Evolutionary conservation across 768 basidiomycete genomes (phyloP).

Genomic region (Mycena maculata): DNA sequence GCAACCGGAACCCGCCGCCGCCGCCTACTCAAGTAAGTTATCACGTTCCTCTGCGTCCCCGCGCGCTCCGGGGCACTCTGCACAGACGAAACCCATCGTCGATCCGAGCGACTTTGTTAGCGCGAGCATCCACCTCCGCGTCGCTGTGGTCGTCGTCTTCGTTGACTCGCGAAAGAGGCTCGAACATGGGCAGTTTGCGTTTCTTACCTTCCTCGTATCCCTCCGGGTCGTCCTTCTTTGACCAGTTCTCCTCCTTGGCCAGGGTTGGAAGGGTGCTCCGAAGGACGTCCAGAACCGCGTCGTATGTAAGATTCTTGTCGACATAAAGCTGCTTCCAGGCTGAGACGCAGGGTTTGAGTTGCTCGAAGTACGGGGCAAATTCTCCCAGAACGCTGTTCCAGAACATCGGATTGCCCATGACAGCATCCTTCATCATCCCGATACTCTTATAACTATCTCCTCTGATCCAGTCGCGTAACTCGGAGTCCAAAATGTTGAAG

Average conservation of each 20-base stretch:
- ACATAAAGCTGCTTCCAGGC: neutral
- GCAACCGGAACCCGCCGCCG: too few relatives aligned
- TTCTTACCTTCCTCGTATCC: slow-evolving; percentile 8
- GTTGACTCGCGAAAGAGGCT: neutral
- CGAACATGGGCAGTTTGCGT: neutral
- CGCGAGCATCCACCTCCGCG: neutral
- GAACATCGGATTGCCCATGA: neutral
- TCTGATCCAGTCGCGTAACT: neutral
- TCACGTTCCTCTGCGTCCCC: neutral
- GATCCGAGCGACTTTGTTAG: neutral
- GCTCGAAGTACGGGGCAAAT: neutral
- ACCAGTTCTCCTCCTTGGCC: neutral
- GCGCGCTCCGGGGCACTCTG: neutral
- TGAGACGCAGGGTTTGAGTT: neutral
- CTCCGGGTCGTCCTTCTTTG: neutral
- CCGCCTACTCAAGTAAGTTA: neutral
- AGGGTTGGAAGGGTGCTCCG: neutral
- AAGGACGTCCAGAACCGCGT: neutral
- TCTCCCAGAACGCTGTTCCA: neutral
- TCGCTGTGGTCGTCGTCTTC: neutral
- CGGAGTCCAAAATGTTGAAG: neutral
- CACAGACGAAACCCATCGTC: neutral
- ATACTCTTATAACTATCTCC: neutral
- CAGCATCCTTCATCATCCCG: neutral
- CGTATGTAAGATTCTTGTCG: neutral